Base-by-base conservation (phyloP, 225 moss, liverwort and hornwort species). In the Polytrichum formosum region DNA sequence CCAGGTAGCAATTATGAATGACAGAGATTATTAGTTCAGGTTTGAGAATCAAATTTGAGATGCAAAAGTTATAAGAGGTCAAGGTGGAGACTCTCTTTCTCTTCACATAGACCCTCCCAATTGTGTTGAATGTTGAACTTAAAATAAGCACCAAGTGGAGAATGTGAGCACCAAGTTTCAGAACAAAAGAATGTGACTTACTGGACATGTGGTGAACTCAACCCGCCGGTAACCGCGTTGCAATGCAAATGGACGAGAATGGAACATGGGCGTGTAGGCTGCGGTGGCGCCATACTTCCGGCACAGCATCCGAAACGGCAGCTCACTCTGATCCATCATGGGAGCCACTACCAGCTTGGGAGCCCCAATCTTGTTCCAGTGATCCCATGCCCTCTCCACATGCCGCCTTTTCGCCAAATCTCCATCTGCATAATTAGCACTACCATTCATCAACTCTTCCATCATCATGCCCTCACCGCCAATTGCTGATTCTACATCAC, bases 191-290 rank as follows among this genome's bases (percentile, higher is more conserved):
- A 58, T 58, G 58, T 58, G 54, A 31, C 84, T 69, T 72, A 88
- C 88, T 68, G 74, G 79, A 72, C 88, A 88, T 18, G 88, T 88
- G 6, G 82, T 77, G 65, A 88, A 88, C 70, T 88, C 88, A 20
- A 58, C 58, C 58, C 21, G 58, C 58, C 58, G 20, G 23, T 58
- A 58, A 6, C 58, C 56, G 64, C 80, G 46, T 85, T 79, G 59
- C 85, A 88, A 69, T n/a, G 74, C 84, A 37, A 77, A 88, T 26
- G 84, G 82, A 2, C 85, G 75, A 27, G 88, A 80, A 56, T 88
- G 88, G n/a, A 88, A 82, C 88, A 88, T 88, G n/a, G 88, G 88
- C 4, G 88, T 85, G 68, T 88, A 88, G 1, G 88, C 88, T 20
- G 85, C 88, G 23, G 79, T 84, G 9, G 88, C 88, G 25, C 88